These are phyloP conservation scores for Punctularia strigosozonata DNA, from an alignment of 768 basidiomycete species.

Conservation along the genomic window DNA sequence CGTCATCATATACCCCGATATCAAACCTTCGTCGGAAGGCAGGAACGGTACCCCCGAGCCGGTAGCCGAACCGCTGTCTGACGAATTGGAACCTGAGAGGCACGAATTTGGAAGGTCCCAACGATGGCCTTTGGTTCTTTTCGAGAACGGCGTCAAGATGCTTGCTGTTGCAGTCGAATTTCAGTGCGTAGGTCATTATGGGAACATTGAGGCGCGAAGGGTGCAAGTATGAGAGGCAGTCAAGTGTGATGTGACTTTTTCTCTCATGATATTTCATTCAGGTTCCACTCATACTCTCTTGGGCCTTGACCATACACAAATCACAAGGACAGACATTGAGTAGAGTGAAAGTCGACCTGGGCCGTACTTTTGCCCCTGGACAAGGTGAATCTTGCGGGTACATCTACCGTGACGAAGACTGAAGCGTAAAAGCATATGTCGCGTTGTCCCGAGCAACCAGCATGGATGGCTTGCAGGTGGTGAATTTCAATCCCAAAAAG, in stretches of 20 bases:
- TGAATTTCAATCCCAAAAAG: slow-evolving; percentile 51
- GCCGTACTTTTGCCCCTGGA: slow-evolving; percentile 67
- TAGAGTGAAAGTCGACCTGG: slow-evolving; percentile 70
- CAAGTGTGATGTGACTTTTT: slow-evolving; percentile 1
- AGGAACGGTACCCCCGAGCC: too few species aligned
- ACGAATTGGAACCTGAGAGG: too few species aligned
- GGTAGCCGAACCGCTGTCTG: too few species aligned
- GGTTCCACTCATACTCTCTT: slow-evolving; percentile 59
- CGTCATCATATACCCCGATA: too few species aligned
- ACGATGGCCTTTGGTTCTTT: slow-evolving; percentile 60
- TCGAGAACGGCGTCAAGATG: slow-evolving; percentile 33
- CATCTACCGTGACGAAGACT: not conserved
- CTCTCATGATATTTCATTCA: slow-evolving; percentile 9
- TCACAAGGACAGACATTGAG: slow-evolving; percentile 86
- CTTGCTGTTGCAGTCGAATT: slow-evolving; percentile 49
- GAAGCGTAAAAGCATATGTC: slow-evolving; percentile 41
- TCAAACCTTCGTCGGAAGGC: too few species aligned
- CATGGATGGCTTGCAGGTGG: slow-evolving; percentile 53
- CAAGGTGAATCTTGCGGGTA: slow-evolving; percentile 37
- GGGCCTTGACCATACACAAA: slow-evolving; percentile 85
- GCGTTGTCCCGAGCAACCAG: slow-evolving; percentile 63
- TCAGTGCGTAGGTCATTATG: slow-evolving; percentile 47
- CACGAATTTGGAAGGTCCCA: too few species aligned
- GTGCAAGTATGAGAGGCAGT: slow-evolving; percentile 33
- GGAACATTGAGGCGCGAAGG: slow-evolving; percentile 45